Evolutionary conservation across 148 eudicot species (phyloP).

Genomic region (Persicaria tinctoria): DNA sequence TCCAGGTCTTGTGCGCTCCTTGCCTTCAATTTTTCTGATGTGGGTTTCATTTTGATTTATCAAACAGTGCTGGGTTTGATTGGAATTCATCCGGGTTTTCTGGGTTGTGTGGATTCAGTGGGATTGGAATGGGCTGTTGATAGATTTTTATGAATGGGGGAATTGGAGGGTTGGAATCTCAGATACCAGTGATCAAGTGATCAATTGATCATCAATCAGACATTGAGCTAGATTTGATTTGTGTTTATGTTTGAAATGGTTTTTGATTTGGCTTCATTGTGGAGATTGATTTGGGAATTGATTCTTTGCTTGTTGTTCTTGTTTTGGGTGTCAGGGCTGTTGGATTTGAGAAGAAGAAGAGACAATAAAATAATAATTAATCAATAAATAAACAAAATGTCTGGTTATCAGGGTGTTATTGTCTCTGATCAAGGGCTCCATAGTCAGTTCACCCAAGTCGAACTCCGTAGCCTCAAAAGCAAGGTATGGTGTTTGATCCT

Average conservation of each 20-base stretch:
- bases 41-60: not conserved
- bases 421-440: conserved; percentile 84
- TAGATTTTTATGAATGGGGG: not conserved
- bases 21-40: not conserved
- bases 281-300: not conserved
- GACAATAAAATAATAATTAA: not conserved
- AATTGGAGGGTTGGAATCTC: not conserved
- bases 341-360: not conserved
- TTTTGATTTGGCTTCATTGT: not conserved
- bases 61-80: conserved; percentile 1
- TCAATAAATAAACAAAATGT: conserved; percentile 25
- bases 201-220: not conserved
- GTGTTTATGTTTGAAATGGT: not conserved
- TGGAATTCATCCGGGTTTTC: not conserved
- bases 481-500: conserved; percentile 27
- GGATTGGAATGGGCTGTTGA: not conserved
- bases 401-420: conserved; percentile 55
- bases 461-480: conserved; percentile 69
- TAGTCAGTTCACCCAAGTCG: conserved; percentile 86
- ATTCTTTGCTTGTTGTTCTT: not conserved
- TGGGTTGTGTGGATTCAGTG: conserved; percentile 4
- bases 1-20: not conserved
- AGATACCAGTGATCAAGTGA: not conserved
- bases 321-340: conserved; percentile 3
- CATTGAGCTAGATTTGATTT: not conserved